These are phyloP conservation scores for Naematelia aurantialba DNA, from an alignment of 768 basidiomycete species.

Conservation along the genomic window DNA sequence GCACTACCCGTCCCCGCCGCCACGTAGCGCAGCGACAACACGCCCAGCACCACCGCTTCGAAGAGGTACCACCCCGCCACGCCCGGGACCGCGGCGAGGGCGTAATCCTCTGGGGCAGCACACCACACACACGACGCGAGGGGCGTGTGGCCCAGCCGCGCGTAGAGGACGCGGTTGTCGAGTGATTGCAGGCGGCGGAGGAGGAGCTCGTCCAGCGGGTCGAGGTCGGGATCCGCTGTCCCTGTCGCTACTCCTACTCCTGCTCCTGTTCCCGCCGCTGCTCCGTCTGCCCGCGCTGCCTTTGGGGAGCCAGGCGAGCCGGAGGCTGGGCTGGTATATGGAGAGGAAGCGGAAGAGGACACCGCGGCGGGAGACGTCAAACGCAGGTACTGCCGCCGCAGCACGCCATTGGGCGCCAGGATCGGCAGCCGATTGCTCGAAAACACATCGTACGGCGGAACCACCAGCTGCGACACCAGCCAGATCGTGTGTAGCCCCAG, in stretches of 20 bases:
- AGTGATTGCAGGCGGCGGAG: constrained; percentile 20
- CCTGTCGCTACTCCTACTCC: no score
- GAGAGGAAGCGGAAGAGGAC: no score
- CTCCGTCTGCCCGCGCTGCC: no score
- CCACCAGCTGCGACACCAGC: constrained; percentile 11
- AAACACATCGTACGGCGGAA: constrained; percentile 29
- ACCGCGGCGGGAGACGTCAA: no score
- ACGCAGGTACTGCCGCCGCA: constrained; percentile 8
- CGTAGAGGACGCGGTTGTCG: constrained; percentile 26
- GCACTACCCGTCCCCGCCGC: no score
- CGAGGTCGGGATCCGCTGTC: no score
- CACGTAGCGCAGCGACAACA: no score
- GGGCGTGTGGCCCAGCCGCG: constrained; percentile 22
- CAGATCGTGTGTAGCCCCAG: background rate
- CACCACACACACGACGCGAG: constrained; percentile 3
- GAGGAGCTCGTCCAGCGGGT: constrained; percentile 20
- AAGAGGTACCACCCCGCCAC: background rate
- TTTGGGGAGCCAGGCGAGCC: no score
- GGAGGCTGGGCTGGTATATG: no score
- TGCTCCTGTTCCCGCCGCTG: no score
- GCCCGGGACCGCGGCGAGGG: background rate
- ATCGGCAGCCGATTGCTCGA: constrained; percentile 16
- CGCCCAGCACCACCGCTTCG: background rate
- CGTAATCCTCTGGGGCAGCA: background rate
- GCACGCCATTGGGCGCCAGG: constrained; percentile 9